These are phyloP conservation scores for Penicillium desertorum DNA, from an alignment of 495 filamentous ascomycete genomes.

Conservation along the genomic window DNA sequence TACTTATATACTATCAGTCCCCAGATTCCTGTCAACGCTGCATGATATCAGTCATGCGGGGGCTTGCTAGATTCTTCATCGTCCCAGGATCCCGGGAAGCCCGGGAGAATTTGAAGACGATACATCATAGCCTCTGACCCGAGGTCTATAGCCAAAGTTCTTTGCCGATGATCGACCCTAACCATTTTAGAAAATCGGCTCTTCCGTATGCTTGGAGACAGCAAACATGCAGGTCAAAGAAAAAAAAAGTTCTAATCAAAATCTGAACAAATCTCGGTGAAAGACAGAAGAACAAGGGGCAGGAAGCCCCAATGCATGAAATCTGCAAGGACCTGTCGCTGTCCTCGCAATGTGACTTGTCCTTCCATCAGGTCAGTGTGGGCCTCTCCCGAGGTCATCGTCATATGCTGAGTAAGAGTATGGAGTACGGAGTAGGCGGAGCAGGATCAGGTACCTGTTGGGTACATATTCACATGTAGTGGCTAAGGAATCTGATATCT, in stretches of 20 bases:
- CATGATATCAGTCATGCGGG: conserved; percentile 23
- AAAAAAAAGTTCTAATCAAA: background rate
- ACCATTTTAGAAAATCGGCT: background rate
- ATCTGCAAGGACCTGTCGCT: conserved; percentile 40
- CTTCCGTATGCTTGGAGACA: background rate
- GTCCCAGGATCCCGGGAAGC: conserved; percentile 19
- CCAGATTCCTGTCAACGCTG: conserved; percentile 11
- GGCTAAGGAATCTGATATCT: background rate
- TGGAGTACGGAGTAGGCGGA: background rate
- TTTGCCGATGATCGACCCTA: conserved; percentile 6
- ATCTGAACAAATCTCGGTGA: background rate
- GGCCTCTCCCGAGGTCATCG: conserved; percentile 23
- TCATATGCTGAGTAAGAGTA: conserved; percentile 19
- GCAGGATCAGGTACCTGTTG: conserved; percentile 4
- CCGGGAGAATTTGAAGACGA: conserved; percentile 7
- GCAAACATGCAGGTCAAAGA: background rate
- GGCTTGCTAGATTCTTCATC: conserved; percentile 8
- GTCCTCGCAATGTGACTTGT: conserved; percentile 40
- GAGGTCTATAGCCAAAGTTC: background rate
- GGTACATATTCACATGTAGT: background rate
- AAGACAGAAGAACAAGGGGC: conserved; percentile 14
- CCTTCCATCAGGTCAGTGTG: conserved; percentile 21
- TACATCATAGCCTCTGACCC: conserved; percentile 5
- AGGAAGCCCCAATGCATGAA: conserved; percentile 24
- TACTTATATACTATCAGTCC: conserved; percentile 3